Evolutionary conservation across 768 basidiomycete species (phyloP).

Genomic region (Rhizopogon rudus): DNA sequence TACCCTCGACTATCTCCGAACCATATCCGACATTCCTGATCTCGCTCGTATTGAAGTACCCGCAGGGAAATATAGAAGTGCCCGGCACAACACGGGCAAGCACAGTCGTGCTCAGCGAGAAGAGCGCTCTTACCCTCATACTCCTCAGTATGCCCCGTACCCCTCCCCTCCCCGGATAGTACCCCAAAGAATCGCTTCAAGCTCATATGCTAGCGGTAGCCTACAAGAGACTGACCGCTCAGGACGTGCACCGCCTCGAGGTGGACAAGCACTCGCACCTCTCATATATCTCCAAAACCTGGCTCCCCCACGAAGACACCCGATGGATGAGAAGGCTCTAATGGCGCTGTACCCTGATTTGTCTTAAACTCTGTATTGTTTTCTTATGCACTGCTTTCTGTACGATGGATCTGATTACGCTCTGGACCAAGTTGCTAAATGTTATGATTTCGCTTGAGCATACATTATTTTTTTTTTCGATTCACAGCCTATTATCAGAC

Average conservation of each 20-base stretch:
- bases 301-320: slow-evolving; percentile 60
- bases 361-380: slow-evolving; percentile 19
- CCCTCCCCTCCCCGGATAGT: slow-evolving; percentile 21
- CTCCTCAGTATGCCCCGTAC: slow-evolving; percentile 27
- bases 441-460: background rate
- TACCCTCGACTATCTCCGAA: slow-evolving; percentile 48
- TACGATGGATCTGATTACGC: background rate
- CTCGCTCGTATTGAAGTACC: slow-evolving; percentile 55
- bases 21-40: slow-evolving; percentile 54
- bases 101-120: slow-evolving; percentile 32
- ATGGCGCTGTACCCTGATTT: slow-evolving; percentile 46
- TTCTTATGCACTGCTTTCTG: slow-evolving; percentile 7
- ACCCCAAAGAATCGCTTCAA: slow-evolving; percentile 2
- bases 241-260: slow-evolving; percentile 10
- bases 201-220: slow-evolving; percentile 1
- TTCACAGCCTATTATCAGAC: background rate
- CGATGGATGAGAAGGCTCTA: slow-evolving; percentile 65
- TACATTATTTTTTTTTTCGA: slow-evolving; percentile 2
- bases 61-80: slow-evolving; percentile 57
- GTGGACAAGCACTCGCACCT: slow-evolving; percentile 45
- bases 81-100: slow-evolving; percentile 49
- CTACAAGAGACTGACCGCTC: background rate
- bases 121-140: slow-evolving; percentile 12
- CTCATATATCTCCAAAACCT: slow-evolving; percentile 57
- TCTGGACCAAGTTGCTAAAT: background rate